Evolutionary conservation across 1,139 yeast species (phyloP).

Genomic region (Yamadazyma diddensiae): DNA sequence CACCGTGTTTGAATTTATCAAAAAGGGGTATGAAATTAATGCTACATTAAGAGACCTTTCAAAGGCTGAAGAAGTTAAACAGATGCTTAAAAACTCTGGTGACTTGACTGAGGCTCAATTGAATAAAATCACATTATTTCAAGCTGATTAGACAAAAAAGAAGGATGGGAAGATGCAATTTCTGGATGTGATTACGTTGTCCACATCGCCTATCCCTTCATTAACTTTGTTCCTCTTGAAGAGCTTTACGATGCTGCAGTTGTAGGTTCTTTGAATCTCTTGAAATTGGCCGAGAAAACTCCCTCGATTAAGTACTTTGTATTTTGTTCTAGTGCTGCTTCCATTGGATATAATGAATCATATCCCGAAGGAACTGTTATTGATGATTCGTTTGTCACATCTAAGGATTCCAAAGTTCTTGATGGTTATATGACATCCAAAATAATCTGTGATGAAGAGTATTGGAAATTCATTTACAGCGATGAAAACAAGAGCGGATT

Average conservation of each 20-base stretch:
- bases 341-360: slow-evolving; percentile 10
- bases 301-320: slow-evolving; percentile 19
- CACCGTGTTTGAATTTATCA: slow-evolving; percentile 9
- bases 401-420: slow-evolving; percentile 5
- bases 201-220: slow-evolving; percentile 17
- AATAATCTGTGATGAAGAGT: slow-evolving; percentile 13
- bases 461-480: slow-evolving; percentile 13
- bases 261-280: slow-evolving; percentile 12
- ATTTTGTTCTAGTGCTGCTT: slow-evolving; percentile 20
- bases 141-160: slow-evolving; percentile 14
- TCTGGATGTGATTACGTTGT: slow-evolving; percentile 13
- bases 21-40: slow-evolving; percentile 9
- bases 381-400: slow-evolving; percentile 8
- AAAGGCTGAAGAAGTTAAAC: slow-evolving; percentile 3
- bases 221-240: slow-evolving; percentile 9
- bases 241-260: slow-evolving; percentile 11
- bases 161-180: slow-evolving; percentile 16
- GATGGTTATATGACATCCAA: slow-evolving; percentile 16
- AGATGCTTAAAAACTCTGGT: slow-evolving; percentile 8
- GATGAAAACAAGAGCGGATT: slow-evolving; percentile 10
- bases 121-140: slow-evolving; percentile 11
- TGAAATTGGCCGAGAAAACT: slow-evolving; percentile 12
- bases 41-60: slow-evolving; percentile 10
- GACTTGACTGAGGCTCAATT: slow-evolving; percentile 3
- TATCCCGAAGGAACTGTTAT: slow-evolving; percentile 6